Conservation (phyloP, 495 filamentous ascomycete species). For the Penicillium atrosanguineum region DNA sequence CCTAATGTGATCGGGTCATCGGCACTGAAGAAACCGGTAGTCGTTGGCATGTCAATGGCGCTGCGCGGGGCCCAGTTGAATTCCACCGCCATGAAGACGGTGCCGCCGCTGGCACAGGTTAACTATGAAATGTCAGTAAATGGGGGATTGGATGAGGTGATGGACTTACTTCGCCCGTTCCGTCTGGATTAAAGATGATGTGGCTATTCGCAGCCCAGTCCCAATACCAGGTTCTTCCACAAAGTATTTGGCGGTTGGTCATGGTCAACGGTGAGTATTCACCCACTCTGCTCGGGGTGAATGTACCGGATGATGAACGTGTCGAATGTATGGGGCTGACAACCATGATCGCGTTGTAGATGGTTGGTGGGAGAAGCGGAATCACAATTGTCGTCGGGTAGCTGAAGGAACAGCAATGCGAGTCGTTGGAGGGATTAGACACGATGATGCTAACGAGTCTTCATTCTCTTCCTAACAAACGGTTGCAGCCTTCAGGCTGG, state of each 20-base stretch:
- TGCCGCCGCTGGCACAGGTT: neutral
- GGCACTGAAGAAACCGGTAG: neutral
- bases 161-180: neutral
- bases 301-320: neutral
- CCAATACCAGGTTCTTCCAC: neutral
- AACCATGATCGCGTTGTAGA: too few species aligned
- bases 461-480: too few species aligned
- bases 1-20: neutral
- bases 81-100: neutral
- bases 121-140: neutral
- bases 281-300: neutral
- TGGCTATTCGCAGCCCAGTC: neutral
- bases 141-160: neutral
- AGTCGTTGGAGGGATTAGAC: too few species aligned
- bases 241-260: neutral
- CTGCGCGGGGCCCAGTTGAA: neutral
- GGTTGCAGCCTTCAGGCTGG: too few species aligned
- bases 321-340: too few species aligned
- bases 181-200: neutral
- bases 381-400: too few species aligned
- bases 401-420: too few species aligned
- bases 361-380: too few species aligned
- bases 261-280: neutral
- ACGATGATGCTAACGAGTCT: too few species aligned
- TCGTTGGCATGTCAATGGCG: neutral